Evolutionary conservation across 23 red algal genomes (phyloP), one percentile per base, ranked within the genome.

Genomic region (Pyropia yezoensis): DNA sequence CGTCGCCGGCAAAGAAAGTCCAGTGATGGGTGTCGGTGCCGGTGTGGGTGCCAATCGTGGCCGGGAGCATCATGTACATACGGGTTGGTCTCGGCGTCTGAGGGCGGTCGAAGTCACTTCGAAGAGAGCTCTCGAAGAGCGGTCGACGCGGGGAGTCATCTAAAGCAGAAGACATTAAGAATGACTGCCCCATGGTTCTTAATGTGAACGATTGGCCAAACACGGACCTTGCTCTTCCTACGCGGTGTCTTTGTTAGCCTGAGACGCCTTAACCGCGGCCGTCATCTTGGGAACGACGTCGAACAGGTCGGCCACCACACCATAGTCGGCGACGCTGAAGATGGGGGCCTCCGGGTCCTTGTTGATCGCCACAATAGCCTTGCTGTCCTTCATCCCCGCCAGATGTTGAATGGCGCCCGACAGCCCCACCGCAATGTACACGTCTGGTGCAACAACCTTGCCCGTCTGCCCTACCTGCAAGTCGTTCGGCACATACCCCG

Each of bases 391-490:
- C 92, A 96, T 96, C 13, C 92, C 92, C 16, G 92, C 92, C 49
- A 96, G 73, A 57, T 96, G 92, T 64, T 96, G 92, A 66, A 96
- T 87, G 23, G 92, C 92, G 18, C 92, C 92, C 52, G 71, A 81
- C 4, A 96, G 28, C 1, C 92, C 92, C 33, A 96, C 67, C 22
- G 73, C 92, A 74, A 96, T 85, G 53, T 96, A 96, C 50, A 96
- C 68, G 52, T 96, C 78, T 4, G 92, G 92, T 30, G 92, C 92
- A 5, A 96, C 85, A 3, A 90, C 73, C 49, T 96, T 96, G 11
- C 92, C 92, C 2, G 92, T 96, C 61, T 96, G 92, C 18, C 92
- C 92, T 14, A 96, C 85, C 52, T 96, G 92, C 83, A 96, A 79
- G 52, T 96, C 92, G 64, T 96, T 96, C 1, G 92, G 65, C 39